Base-by-base conservation (phyloP, 495 filamentous ascomycete genomes). In the Xylaria telfairii region DNA sequence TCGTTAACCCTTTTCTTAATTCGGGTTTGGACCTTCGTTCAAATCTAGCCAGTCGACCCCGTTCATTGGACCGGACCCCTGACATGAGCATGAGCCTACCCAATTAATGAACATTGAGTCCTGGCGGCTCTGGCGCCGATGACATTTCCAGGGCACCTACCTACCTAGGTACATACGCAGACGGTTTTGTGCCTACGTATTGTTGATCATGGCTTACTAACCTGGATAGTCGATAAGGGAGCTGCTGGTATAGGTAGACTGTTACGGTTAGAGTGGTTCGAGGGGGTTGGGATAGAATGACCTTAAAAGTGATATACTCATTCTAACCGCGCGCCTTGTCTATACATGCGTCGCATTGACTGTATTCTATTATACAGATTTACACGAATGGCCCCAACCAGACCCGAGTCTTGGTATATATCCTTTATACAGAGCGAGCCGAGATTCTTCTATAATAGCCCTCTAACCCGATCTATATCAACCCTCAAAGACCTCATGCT, bases 401-500 rank as follows among this genome's bases (percentile, higher is more conserved):
- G 44, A 51, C 21, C 39, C 46, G 19, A 51, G 42, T 51, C 28
- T 66, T 66, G 46, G 64, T 57, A 17, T 56, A 46, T 46, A 34
- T 47, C 12, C 42, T 39, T 21, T 65, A 21, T 54, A 47, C 59
- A 34, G 57, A 69, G 57, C 57, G 59, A 69, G 67, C 57, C 67
- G 67, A 63, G 67, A 69, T 63, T 69, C 34, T 61, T 57, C 51
- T 69, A 64, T 59, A 62, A 44, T 51, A 46, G 32, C 47, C 53
- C 24, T 54, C 69, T 59, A 28, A 53, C 1, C 41, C 41, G 1
- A 34, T 62, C 17, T 49, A 42, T 51, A 67, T 80, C 74, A 96
- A n/a, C 94, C 94, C 69, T 96, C 93, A 80, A 97, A 97, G 3
- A 97, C 85, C 51, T 88, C 87, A 80, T 95, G 92, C 75, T 96